Evolutionary conservation across 805 yeast genomes (phyloP), one percentile per base, ranked within the genome.

Genomic region (Torulaspora indica): DNA sequence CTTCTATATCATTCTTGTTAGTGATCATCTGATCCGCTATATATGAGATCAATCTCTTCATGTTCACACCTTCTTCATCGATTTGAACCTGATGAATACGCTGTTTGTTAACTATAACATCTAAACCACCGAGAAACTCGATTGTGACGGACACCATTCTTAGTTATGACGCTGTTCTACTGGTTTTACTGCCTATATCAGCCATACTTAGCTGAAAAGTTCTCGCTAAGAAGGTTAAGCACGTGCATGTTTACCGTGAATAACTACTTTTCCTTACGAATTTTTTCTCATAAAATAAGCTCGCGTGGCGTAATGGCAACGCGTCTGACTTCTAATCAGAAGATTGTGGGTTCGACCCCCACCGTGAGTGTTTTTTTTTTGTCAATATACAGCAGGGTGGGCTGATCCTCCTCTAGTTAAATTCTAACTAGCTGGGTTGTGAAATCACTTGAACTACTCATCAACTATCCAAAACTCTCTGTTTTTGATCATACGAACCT

Each of bases 101-200:
- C 34, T 76, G 70, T 29, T 78, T 77, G 30, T 73, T 74, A 47
- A 91, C 87, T 1, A 86, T 78, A 34, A 79, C 82, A 58, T 91
- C 97, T 20, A 90, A 70, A 0, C 98, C 98, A 5, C 97, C 97
- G 12, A 74, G 48, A 48, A 74, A 74, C 51, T 74, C 77, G 2
- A 68, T 72, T 25, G 63, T 68, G 2, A 73, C 69, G 1, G 58
- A 56, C 9, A 69, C 72, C 59, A 63, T 58, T 4, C 28, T 24
- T 36, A 3, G 5, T 25, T 36, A 9, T 25, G 7, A 15, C 22
- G 17, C 13, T 6, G 8, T 12, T 35, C 12, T 5, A 6, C 15
- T 35, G 8, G 10, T 22, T 12, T 20, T 22, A 23, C 8, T 5
- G 15, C 14, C 14, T n/a, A 4, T 24, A 7, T 4, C 10, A n/a